Evolutionary conservation across 768 basidiomycete genomes (phyloP).

Genomic region (Pleurotus djamor): DNA sequence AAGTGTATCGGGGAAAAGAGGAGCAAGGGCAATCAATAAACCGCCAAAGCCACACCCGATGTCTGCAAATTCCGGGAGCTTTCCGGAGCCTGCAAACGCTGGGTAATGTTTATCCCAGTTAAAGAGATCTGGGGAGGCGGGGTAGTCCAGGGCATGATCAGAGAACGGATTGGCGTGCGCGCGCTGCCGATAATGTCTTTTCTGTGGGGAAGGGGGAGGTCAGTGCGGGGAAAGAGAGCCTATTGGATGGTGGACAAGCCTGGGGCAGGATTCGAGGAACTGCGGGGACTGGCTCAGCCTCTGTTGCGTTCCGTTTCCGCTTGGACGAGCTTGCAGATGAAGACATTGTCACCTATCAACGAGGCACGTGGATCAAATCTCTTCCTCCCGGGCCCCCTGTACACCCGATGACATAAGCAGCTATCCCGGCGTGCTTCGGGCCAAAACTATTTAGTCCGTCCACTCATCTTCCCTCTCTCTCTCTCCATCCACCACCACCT

Average conservation of each 20-base stretch:
- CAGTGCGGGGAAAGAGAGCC: too few relatives aligned
- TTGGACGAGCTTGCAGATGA: slow-evolving; percentile 22
- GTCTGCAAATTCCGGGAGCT: slow-evolving; percentile 91
- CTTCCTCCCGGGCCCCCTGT: neutral
- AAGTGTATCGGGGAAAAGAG: slow-evolving; percentile 85
- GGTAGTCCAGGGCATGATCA: slow-evolving; percentile 87
- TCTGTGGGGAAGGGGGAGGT: slow-evolving; percentile 37
- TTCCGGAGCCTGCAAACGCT: slow-evolving; percentile 51
- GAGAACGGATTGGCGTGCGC: slow-evolving; percentile 88
- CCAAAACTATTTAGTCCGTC: slow-evolving; percentile 10
- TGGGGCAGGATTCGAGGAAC: too few relatives aligned
- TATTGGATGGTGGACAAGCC: too few relatives aligned
- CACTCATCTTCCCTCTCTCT: slow-evolving; percentile 15
- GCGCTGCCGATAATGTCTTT: slow-evolving; percentile 82
- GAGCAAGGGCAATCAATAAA: slow-evolving; percentile 83
- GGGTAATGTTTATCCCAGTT: slow-evolving; percentile 89
- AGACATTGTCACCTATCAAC: too few relatives aligned
- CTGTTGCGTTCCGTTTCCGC: slow-evolving; percentile 22
- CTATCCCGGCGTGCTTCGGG: slow-evolving; percentile 17
- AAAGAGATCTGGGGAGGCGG: slow-evolving; percentile 67
- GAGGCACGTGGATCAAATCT: neutral
- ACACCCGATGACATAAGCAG: slow-evolving; percentile 13
- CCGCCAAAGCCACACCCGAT: slow-evolving; percentile 99
- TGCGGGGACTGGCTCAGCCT: neutral
- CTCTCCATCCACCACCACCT: slow-evolving; percentile 13